Conservation (phyloP, 805 yeast species). For the Yamadazyma ubonensis region DNA sequence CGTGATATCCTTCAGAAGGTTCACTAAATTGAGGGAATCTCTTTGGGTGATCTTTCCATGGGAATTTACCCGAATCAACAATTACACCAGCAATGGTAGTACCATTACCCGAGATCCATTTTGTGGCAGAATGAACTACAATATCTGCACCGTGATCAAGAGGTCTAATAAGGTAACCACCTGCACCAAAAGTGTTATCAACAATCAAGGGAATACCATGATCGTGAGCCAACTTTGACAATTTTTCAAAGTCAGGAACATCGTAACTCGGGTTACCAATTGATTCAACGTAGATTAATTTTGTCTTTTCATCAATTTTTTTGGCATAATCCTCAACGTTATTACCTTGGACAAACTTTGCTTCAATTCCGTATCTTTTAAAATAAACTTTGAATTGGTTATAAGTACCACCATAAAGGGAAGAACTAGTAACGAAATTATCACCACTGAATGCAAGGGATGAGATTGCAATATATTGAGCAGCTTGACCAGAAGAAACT, state of each 20-base stretch:
- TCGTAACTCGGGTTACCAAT: constrained; percentile 93
- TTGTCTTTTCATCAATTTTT: constrained; percentile 78
- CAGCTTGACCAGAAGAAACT: constrained; percentile 94
- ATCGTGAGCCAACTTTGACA: constrained; percentile 75
- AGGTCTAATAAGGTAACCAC: constrained; percentile 85
- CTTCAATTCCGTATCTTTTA: constrained; percentile 83
- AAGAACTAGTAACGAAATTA: constrained; percentile 83
- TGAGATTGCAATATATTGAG: constrained; percentile 81
- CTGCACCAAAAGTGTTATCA: constrained; percentile 97
- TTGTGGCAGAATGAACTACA: constrained; percentile 91
- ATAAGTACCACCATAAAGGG: constrained; percentile 92
- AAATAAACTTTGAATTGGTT: constrained; percentile 92
- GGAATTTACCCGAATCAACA: constrained; percentile 89
- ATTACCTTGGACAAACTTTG: constrained; percentile 84
- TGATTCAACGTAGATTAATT: constrained; percentile 85
- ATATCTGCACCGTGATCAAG: constrained; percentile 89
- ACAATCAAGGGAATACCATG: constrained; percentile 88
- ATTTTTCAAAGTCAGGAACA: constrained; percentile 83
- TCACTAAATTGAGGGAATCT: constrained; percentile 88
- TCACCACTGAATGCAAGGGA: constrained; percentile 87
- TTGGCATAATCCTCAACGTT: constrained; percentile 69
- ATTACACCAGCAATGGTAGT: constrained; percentile 91
- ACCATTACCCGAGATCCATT: constrained; percentile 98
- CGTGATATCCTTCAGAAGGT: constrained; percentile 95
- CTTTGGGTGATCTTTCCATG: constrained; percentile 81